phyloP scores from a whole-genome alignment of 1,284 basidiomycete genomes.

The Boletus semigastroideus region DNA sequence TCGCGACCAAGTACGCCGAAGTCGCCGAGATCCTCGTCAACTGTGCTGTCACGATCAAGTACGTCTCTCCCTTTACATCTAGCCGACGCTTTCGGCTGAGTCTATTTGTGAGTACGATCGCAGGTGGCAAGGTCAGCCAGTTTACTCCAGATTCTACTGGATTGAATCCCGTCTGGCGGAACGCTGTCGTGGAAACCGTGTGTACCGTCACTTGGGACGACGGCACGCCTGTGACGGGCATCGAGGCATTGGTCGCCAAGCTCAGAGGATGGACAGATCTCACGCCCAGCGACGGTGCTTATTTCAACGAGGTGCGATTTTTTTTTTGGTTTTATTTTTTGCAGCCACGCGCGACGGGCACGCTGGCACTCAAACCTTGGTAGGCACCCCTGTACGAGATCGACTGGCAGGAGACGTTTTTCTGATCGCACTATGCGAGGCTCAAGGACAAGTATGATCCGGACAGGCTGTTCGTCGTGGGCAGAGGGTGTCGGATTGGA shows the following conservation, averaged over 20 bases:
- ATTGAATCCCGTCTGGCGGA: constrained; percentile 45
- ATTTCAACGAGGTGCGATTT: constrained; percentile 44
- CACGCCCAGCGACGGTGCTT: too few species aligned
- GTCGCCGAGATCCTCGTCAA: constrained; percentile 6
- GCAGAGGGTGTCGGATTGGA: constrained; percentile 45
- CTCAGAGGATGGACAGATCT: constrained; percentile 32
- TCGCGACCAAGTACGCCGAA: constrained; percentile 15
- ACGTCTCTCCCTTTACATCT: neutral
- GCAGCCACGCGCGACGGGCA: constrained; percentile 32
- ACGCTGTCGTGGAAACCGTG: constrained; percentile 34
- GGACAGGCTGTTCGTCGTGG: constrained; percentile 43
- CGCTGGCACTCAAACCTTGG: too few species aligned
- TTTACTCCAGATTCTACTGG: constrained; percentile 39
- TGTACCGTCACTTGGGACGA: constrained; percentile 35
- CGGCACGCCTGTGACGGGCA: constrained; percentile 28
- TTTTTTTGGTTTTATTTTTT: too few species aligned
- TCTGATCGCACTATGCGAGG: constrained; percentile 41
- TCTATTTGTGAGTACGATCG: constrained; percentile 33
- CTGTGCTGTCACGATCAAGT: neutral
- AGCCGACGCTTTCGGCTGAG: neutral
- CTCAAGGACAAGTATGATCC: constrained; percentile 45
- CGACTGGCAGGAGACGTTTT: constrained; percentile 42
- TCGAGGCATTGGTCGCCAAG: constrained; percentile 27
- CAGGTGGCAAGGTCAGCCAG: constrained; percentile 39
- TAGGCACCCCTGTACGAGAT: constrained; percentile 43